Conservation (phyloP, 2,329 filamentous ascomycete genomes). For the Ophiocordyceps camponoti-saundersi region DNA sequence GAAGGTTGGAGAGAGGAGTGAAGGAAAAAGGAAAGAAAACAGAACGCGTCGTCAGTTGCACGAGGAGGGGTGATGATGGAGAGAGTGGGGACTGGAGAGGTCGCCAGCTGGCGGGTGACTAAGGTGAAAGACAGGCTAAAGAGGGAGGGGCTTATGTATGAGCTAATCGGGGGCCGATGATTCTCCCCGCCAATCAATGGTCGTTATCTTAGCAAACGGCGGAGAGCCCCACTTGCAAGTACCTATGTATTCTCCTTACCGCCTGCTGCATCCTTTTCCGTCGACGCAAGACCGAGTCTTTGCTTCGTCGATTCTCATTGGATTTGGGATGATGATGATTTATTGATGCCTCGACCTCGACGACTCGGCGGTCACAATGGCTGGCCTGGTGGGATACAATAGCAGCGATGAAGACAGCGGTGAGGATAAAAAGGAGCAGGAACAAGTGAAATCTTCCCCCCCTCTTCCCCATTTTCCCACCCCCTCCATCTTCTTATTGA, state of each 20-base stretch:
- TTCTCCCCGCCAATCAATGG: not conserved
- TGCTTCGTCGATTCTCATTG: too few relatives aligned
- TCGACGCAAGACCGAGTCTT: not conserved
- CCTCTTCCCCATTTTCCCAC: not conserved
- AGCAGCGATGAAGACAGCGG: slow-evolving; percentile 35
- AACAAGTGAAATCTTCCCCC: not conserved
- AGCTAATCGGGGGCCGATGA: not conserved
- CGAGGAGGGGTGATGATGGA: not conserved
- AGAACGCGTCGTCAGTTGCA: not conserved
- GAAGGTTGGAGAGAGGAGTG: too few relatives aligned
- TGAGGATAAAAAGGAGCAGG: not conserved
- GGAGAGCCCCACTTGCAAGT: too few relatives aligned
- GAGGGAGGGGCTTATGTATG: too few relatives aligned
- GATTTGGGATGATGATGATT: too few relatives aligned
- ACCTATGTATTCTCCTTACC: too few relatives aligned
- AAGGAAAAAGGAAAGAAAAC: not conserved
- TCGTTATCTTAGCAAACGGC: too few relatives aligned
- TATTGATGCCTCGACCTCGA: not conserved
- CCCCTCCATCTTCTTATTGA: not conserved
- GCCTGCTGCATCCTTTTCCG: not conserved
- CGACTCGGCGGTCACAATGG: slow-evolving; percentile 12
- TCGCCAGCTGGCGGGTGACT: not conserved
- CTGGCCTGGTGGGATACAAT: slow-evolving; percentile 29
- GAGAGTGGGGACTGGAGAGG: not conserved
- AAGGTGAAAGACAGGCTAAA: not conserved